Base-by-base conservation (phyloP, 768 basidiomycete genomes). In the Polyporus arcularius region DNA sequence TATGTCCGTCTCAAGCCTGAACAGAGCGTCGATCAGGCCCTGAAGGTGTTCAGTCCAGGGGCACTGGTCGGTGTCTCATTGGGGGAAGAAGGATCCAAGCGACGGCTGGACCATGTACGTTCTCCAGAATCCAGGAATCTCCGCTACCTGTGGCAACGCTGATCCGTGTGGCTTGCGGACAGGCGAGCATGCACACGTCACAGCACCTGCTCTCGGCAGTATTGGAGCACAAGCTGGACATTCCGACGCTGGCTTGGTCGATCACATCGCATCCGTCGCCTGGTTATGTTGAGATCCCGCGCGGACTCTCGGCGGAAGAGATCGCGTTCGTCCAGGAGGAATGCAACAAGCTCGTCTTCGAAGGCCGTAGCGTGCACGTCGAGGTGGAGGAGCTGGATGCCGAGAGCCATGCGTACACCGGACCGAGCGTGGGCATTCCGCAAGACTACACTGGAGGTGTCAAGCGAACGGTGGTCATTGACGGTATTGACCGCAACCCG, bases 131-230 rank as follows among this genome's bases (percentile, higher is more conserved):
- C 35, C 35, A 7, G 35, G 35, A 35, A 26, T 26, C 21, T 26
- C 21, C 21, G 35, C 35, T 35, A 11, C 35, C 11, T 35, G 7
- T 35, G 6, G 35, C 35, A 35, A 12, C 4, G 48, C 35, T 11
- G 38, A 14, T 26, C 21, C 14, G 26, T 42, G 43, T 28, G 54
- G 8, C 38, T 26, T 21, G 39, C 26, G 42, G 18, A 46, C 65
- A 91, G 88, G 90, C 90, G 88, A 83, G 85, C 15, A 85, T 91
- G 83, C 92, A 94, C 72, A 92, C 91, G 1, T 88, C 88, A 0
- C 92, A 94, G 68, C 92, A 93, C 63, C 79, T 92, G 46, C 81
- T 94, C 26, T 92, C 91, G 14, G 90, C 91, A 0, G 78, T 92
- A n/a, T 78, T 94, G 4, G 90, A 93, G 67, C 78, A 79, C 26